Evolutionary conservation across 345 rosid genomes (phyloP), one percentile per base, ranked within the genome.

Genomic region (Lepidium sativum): DNA sequence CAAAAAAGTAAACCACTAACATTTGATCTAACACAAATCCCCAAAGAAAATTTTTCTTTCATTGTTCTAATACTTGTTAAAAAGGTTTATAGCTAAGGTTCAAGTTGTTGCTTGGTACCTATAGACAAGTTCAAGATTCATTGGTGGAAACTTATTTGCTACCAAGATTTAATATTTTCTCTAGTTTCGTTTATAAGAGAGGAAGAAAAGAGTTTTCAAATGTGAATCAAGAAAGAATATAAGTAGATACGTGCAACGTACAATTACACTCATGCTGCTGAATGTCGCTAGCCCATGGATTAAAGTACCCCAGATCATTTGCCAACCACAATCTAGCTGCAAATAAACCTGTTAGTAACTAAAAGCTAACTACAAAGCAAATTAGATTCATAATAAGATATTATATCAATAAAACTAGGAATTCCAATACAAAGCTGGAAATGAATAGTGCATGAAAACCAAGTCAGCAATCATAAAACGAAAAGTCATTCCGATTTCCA

Each of bases 271-370:
- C 64, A 69, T 45, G 71, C 82, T 89, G 68, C 97, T 89, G 79
- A 92, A 83, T 32, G 83, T 71, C 23, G 94, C 94, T 61, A 92
- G 73, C 54, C 86, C 91, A 38, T 86, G 98, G 77, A 89, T 70
- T 58, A 84, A 64, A 74, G 75, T 75, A 71, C 73, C 80, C 98
- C 98, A 92, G 67, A 89, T 79, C 64, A 75, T 71, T 39, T 84
- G 88, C 98, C 97, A 89, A 64, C 89, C 86, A 49, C 63, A 61
- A 63, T 76, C 72, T 55, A 81, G 67, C 98, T 89, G 88, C 81
- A 83, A 72, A 65, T 40, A 72, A 65, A 31, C n/a, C 3, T 10
- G 52, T 56, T 57, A 50, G 54, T 65, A 38, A 58, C 55, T 33
- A 65, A 42, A 72, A 50, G 61, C 34, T 41, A 65, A 49, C 40